Base-by-base conservation (phyloP, 495 filamentous ascomycete species). In the Daldinia bambusicola region DNA sequence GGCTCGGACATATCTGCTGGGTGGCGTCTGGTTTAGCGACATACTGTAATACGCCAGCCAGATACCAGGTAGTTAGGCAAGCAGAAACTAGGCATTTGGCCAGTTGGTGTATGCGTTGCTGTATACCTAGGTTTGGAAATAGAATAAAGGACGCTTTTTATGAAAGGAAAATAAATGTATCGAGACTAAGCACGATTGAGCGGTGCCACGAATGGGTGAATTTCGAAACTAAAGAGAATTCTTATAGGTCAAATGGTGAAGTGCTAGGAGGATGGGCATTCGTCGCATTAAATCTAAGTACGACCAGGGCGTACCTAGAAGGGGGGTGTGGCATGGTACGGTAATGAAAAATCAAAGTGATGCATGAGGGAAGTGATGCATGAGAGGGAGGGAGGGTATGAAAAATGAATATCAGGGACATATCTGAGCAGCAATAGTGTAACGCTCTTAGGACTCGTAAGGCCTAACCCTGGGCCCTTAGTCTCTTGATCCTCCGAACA, bases 391-490 rank as follows among this genome's bases (percentile, higher is more conserved):
- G 37, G 53, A 38, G 45, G 6, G 41, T 20, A 10, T 30, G 30
- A 67, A 10, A 48, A 6, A 55, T 50, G 40, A 41, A 50, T 20
- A 31, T 56, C 34, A 40, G 69, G 61, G 31, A 72, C 22, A 45
- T 61, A 67, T 51, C 60, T 16, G 38, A 51, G 48, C 55, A 52
- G 45, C 45, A 67, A 60, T 6, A 59, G 64, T 62, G 65, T 30
- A 65, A 68, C 55, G 12, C 61, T 12, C 6, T 41, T 58, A 72
- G 70, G 70, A 72, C 65, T 68, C 37, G n/a, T 14, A 45, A 50
- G 26, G 26, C 59, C 38, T 48, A n/a, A 14, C 22, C 3, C 8
- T 4, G 8, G 43, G 43, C 22, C 43, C 18, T 48, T 22, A 22
- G 13, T 16, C 14, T 9, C 20, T 6, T 48, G 9, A 9, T 13